These are phyloP conservation scores for Vachellia collinsii DNA, from an alignment of 306 rosid species.

Conservation along the genomic window DNA sequence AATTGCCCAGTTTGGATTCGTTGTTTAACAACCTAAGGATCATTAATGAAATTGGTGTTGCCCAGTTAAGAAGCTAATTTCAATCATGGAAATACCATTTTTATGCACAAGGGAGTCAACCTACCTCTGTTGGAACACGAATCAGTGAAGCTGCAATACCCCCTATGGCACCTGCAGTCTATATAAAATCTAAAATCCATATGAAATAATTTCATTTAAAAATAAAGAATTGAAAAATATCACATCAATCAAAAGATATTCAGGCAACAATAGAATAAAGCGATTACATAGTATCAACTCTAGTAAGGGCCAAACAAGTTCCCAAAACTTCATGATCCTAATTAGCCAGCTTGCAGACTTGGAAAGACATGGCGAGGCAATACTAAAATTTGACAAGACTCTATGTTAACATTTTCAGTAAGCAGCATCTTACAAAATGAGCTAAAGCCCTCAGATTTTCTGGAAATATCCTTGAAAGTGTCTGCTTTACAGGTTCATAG, in stretches of 20 bases:
- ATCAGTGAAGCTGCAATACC: slow-evolving; percentile 92
- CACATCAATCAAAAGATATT: slow-evolving; percentile 27
- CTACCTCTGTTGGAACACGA: slow-evolving; percentile 99
- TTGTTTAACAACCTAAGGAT: slow-evolving; percentile 90
- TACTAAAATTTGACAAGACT: slow-evolving; percentile 15
- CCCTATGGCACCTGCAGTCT: slow-evolving; percentile 97
- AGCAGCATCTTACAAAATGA: slow-evolving; percentile 75
- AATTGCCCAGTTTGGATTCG: slow-evolving; percentile 97
- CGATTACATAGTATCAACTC: slow-evolving; percentile 38
- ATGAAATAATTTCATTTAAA: slow-evolving; percentile 14
- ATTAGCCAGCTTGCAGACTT: slow-evolving; percentile 28
- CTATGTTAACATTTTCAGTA: slow-evolving; percentile 24
- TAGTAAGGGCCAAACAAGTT: slow-evolving; percentile 31
- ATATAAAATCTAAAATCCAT: slow-evolving; percentile 42
- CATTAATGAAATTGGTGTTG: slow-evolving; percentile 30
- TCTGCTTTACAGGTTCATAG: slow-evolving; percentile 93
- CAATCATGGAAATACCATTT: slow-evolving; percentile 24
- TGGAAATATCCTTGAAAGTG: slow-evolving; percentile 74
- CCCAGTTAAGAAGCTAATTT: slow-evolving; percentile 30
- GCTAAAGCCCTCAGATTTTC: slow-evolving; percentile 85
- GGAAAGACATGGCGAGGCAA: slow-evolving; percentile 24
- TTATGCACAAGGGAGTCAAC: slow-evolving; percentile 29
- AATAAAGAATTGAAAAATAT: not conserved
- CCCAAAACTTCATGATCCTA: slow-evolving; percentile 28
- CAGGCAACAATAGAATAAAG: slow-evolving; percentile 31